Base-by-base conservation (phyloP, 2,329 filamentous ascomycete genomes). In the Endoconidiophora polonica region DNA sequence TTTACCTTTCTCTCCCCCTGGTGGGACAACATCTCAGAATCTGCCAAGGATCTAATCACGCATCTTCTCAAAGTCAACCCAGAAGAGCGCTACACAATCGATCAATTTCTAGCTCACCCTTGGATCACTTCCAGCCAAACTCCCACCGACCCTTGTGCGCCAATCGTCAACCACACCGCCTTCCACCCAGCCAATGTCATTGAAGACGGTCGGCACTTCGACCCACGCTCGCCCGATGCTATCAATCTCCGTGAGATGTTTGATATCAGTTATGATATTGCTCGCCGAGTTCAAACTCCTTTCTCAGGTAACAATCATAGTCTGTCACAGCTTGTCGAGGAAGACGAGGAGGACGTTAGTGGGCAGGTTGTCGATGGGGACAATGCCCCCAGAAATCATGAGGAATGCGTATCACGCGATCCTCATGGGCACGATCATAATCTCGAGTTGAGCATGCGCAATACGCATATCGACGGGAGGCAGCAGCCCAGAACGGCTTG, bases 21-120 rank as follows among this genome's bases (percentile, higher is more conserved):
- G 91, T 98, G 91, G 91, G 91, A 98, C 58, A 88, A 95, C 52
- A 96, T 98, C 54, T 95, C 90, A 54, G 87, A 91, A 63, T 81
- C 86, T 3, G 91, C 91, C 0, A 86, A 96, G 63, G 90, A 98
- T 59, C 71, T 98, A 7, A 90, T 98, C 52, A 86, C 84, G 3
- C 91, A 98, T 63, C 76, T 98, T 0, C 69, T 98, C 54, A 93
- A 86, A 0, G 91, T 98, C 54, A 87, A 98, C 57, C 91, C 91
- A 0, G 86, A 94, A 54, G 90, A 94, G 71, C 81, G 91, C 16
- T 98, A 86, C 65, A 88, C 86, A 2, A 98, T 98, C 61, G 79
- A 76, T 53, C 81, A 96, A 60, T 98, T 98, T 67, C 70, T 98
- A 52, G 76, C 75, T n/a, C 91, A 98, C 59, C 91, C 91, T 0